Evolutionary conservation across 140 eudicot species (phyloP), one percentile per base, ranked within the genome.

Genomic region (Erigeron philadelphicus): DNA sequence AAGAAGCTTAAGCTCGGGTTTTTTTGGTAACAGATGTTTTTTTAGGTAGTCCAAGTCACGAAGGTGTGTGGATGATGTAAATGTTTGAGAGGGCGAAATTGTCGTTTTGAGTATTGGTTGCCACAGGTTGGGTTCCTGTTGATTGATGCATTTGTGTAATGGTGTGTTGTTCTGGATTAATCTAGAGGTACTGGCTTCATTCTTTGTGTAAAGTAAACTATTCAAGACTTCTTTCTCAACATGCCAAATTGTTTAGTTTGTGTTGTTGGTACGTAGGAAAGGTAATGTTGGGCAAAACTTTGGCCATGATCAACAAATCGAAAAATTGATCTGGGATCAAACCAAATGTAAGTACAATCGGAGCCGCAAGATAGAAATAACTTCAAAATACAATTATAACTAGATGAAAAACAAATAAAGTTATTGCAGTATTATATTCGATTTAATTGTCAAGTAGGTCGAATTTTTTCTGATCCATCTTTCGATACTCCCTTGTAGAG

Each of bases 401-500:
- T 12, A 7, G 15, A 11, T 4, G 58, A 47, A 25, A n/a, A 18
- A 21, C 17, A 15, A 15, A 72, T 62, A 50, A 13, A 50, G 46
- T 58, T 1, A 71, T 59, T 12, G 25, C 44, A 7, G 75, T 71
- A 63, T 63, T 73, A 19, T 19, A 63, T 72, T 78, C 75, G 56
- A 67, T 78, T 70, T 76, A 64, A 45, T 61, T 81, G 11, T 71
- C 74, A 17, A 65, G 64, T 56, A 77, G 61, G 44, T 64, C 42
- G 40, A 74, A 73, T 43, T 73, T 81, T 61, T 72, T 66, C 43
- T 66, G 73, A 38, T 76, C 89, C 61, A 53, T 57, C 35, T 70
- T 72, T 42, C 87, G 53, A 44, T 55, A 77, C 38, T 86, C 94
- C 76, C 89, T 79, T 12, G 85, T 76, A 8, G 94, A 86, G 2